phyloP scores from a whole-genome alignment of 192 early-diverging fungal species.

The Coemansia sp. region DNA sequence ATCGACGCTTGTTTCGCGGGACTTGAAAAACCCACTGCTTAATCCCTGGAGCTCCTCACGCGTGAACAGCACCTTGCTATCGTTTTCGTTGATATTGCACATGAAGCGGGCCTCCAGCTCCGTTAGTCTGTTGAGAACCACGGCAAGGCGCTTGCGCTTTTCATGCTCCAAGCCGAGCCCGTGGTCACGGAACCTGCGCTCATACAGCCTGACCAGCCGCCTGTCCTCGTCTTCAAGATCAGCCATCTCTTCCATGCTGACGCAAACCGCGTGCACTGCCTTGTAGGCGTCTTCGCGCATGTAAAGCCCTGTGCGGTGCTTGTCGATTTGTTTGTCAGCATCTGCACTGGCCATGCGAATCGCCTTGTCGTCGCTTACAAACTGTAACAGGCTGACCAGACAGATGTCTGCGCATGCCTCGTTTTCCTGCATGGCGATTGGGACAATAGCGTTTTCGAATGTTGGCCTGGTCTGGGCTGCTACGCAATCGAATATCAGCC shows the following conservation, averaged over 20 bases:
- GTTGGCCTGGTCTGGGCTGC: conserved; percentile 27
- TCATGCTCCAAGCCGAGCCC: conserved; percentile 43
- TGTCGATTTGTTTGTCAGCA: conserved; percentile 35
- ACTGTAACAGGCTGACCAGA: conserved; percentile 8
- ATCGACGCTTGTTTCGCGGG: neutral
- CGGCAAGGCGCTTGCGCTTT: conserved; percentile 1
- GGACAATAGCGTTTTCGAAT: conserved; percentile 28
- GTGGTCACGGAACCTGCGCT: conserved; percentile 60
- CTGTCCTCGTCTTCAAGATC: conserved; percentile 55
- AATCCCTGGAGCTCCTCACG: conserved; percentile 13
- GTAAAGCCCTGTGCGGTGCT: conserved; percentile 51
- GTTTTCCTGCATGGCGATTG: conserved; percentile 27
- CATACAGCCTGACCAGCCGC: conserved; percentile 60
- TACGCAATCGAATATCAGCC: conserved; percentile 8
- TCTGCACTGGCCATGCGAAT: conserved; percentile 61
- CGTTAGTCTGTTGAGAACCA: conserved; percentile 3
- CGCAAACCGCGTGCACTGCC: conserved; percentile 46
- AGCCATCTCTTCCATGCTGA: conserved; percentile 29
- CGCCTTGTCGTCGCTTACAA: conserved; percentile 44
- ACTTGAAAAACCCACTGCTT: neutral
- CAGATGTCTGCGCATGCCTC: conserved; percentile 6
- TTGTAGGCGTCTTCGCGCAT: conserved; percentile 60
- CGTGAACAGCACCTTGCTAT: conserved; percentile 1
- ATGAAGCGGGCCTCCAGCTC: conserved; percentile 8
- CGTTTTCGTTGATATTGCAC: conserved; percentile 6